These are phyloP conservation scores for Podila clonocystis DNA, from an alignment of 192 early-diverging fungal genomes.

Conservation along the genomic window DNA sequence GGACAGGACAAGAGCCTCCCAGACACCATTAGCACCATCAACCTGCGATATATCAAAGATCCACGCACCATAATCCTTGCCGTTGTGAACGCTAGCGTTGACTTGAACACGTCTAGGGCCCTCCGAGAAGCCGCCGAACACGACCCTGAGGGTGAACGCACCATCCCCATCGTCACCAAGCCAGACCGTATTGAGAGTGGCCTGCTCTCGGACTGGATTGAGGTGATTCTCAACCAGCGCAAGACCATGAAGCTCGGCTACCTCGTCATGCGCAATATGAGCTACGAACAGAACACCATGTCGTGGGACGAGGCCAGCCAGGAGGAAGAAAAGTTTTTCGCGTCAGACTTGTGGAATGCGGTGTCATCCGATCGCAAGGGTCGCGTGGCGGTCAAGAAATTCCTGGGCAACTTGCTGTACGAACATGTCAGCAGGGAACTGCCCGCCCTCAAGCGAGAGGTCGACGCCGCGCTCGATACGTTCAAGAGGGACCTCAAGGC, in stretches of 20 bases:
- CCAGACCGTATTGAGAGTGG: background rate
- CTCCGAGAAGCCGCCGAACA: background rate
- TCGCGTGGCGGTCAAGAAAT: conserved; percentile 4
- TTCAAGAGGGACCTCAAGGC: conserved; percentile 2
- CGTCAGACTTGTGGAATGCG: background rate
- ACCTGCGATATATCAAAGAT: conserved; percentile 2
- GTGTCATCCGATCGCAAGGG: conserved; percentile 10
- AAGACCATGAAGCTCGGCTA: conserved; percentile 21
- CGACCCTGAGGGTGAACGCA: conserved; percentile 12
- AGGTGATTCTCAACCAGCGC: conserved; percentile 2
- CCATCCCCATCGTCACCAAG: conserved; percentile 25
- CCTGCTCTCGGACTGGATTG: background rate
- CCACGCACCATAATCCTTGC: conserved; percentile 18
- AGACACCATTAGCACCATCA: background rate
- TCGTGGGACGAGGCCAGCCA: conserved; percentile 6
- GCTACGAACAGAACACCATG: background rate
- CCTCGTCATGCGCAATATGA: conserved; percentile 9
- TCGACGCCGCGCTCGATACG: background rate
- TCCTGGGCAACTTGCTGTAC: conserved; percentile 10
- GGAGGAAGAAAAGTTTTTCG: conserved; percentile 11
- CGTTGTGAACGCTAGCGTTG: background rate
- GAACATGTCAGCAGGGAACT: conserved; percentile 23
- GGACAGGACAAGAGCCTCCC: background rate
- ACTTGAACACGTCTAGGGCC: conserved; percentile 3
- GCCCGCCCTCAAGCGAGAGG: conserved; percentile 11